These are phyloP conservation scores for Chlorociboria aeruginascens DNA, from an alignment of 495 filamentous ascomycete genomes.

Conservation along the genomic window DNA sequence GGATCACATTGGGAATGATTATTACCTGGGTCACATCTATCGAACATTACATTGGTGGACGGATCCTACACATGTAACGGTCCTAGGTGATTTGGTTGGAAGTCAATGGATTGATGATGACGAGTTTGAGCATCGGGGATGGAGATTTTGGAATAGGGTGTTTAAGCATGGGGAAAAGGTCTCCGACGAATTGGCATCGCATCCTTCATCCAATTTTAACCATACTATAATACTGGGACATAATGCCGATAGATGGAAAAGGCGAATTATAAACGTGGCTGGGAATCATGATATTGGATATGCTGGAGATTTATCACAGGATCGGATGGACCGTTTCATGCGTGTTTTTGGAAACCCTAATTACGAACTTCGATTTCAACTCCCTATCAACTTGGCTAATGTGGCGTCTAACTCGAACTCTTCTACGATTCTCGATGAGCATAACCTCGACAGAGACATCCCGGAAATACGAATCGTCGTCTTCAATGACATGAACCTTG, in stretches of 20 bases:
- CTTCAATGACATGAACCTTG: conserved; percentile 84
- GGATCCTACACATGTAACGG: conserved; percentile 73
- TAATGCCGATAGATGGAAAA: conserved; percentile 48
- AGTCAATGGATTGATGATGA: conserved; percentile 87
- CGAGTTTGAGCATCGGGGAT: conserved; percentile 63
- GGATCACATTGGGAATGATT: conserved; percentile 88
- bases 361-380: conserved; percentile 70
- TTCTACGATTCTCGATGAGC: not conserved
- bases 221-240: conserved; percentile 38
- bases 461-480: conserved; percentile 70
- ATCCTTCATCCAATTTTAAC: conserved; percentile 33
- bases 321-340: conserved; percentile 69
- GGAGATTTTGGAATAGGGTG: conserved; percentile 73
- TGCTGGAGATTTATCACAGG: conserved; percentile 68
- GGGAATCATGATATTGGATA: conserved; percentile 98
- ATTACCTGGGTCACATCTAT: conserved; percentile 88
- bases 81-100: conserved; percentile 86
- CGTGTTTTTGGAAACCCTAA: conserved; percentile 71
- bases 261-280: conserved; percentile 72
- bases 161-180: conserved; percentile 59
- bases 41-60: conserved; percentile 73
- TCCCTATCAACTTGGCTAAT: conserved; percentile 32
- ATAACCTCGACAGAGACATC: conserved; percentile 23
- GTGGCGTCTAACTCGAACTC: conserved; percentile 2
- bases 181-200: conserved; percentile 42